These are phyloP conservation scores for Talaromyces atroroseus DNA, from an alignment of 2,329 filamentous ascomycete genomes.

Conservation along the genomic window DNA sequence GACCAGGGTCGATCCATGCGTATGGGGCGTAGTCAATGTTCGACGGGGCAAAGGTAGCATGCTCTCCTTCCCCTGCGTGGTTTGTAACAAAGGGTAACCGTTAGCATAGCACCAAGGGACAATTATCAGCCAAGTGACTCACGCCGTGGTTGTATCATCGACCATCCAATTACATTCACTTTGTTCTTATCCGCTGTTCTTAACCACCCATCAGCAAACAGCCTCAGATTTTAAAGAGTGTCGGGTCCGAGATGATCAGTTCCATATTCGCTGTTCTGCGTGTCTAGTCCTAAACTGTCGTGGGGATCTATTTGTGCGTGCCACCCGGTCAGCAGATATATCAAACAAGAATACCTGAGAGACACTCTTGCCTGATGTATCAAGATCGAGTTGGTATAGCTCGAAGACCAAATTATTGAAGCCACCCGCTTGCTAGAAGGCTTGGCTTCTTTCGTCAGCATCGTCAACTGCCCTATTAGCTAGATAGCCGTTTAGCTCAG, in stretches of 20 bases:
- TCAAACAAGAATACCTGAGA: not conserved
- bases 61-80: too few species aligned
- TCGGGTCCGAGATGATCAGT: not conserved
- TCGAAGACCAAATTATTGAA: not conserved
- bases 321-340: too few species aligned
- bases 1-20: not conserved
- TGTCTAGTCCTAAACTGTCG: not conserved
- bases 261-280: not conserved
- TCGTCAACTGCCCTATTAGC: too few species aligned
- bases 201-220: not conserved
- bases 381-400: not conserved
- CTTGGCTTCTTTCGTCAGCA: too few species aligned
- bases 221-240: not conserved
- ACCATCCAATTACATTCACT: not conserved
- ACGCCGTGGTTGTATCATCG: not conserved
- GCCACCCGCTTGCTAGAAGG: not conserved
- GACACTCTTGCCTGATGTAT: not conserved
- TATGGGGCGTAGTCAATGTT: not conserved
- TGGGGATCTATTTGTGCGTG: not conserved
- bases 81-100: too few species aligned
- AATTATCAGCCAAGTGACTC: too few species aligned
- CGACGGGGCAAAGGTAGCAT: not conserved
- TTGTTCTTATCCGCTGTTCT: not conserved
- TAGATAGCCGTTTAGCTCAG: too few species aligned
- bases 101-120: too few species aligned